Conservation (phyloP, 2,329 filamentous ascomycete genomes). For the Xylaria sp. region DNA sequence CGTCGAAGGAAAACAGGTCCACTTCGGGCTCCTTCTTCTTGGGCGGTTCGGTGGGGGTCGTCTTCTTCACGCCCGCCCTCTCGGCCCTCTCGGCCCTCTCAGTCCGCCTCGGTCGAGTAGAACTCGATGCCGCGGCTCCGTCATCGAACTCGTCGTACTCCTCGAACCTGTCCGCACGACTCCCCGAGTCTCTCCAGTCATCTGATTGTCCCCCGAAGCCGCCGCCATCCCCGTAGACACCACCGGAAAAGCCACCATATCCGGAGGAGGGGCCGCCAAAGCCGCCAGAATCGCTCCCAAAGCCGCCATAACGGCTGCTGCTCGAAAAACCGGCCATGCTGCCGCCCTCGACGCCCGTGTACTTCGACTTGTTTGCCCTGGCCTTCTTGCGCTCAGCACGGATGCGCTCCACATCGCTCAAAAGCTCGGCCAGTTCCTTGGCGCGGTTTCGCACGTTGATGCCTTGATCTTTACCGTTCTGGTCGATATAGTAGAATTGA, state of each 20-base stretch:
- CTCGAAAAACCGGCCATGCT: slow-evolving; percentile 61
- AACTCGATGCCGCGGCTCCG: slow-evolving; percentile 56
- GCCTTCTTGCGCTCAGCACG: slow-evolving; percentile 86
- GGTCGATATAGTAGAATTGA: slow-evolving; percentile 96
- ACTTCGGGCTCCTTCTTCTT: slow-evolving; percentile 88
- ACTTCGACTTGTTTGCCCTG: slow-evolving; percentile 87
- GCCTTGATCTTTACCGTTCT: slow-evolving; percentile 97
- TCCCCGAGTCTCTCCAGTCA: slow-evolving; percentile 69
- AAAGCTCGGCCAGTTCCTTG: slow-evolving; percentile 92
- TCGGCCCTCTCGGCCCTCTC: slow-evolving; percentile 48
- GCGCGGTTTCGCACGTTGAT: slow-evolving; percentile 96
- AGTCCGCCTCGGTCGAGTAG: slow-evolving; percentile 54
- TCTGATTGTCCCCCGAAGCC: slow-evolving; percentile 81
- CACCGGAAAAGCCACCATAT: slow-evolving; percentile 65
- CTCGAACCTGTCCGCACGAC: slow-evolving; percentile 78
- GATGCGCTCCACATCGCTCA: slow-evolving; percentile 89
- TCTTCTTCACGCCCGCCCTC: slow-evolving; percentile 58
- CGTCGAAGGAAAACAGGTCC: slow-evolving; percentile 92
- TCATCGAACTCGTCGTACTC: slow-evolving; percentile 98
- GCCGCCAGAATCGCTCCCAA: slow-evolving; percentile 82
- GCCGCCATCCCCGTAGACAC: slow-evolving; percentile 93
- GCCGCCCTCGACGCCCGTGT: slow-evolving; percentile 88
- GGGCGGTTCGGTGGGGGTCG: slow-evolving; percentile 54
- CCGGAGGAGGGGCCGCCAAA: slow-evolving; percentile 60
- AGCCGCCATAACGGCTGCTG: slow-evolving; percentile 76